Evolutionary conservation across 139 green algal genomes (phyloP), one percentile per base, ranked within the genome.

Genomic region (Chlamydomonas schloesseri): DNA sequence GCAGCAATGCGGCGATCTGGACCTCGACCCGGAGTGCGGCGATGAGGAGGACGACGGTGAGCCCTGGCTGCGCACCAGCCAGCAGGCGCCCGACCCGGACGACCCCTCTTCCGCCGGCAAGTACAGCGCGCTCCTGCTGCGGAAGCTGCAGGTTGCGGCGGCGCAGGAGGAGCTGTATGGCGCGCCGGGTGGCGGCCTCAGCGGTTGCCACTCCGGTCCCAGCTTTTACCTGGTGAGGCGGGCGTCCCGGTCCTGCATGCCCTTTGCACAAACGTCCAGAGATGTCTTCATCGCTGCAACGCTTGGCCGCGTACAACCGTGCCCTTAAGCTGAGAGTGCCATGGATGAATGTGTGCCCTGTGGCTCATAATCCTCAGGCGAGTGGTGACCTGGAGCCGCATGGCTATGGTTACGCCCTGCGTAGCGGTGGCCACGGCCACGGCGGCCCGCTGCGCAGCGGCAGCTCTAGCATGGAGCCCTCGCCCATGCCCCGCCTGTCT

Each of bases 1-100:
- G 11, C n/a, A n/a, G n/a, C n/a, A 18, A 1, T 15, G 28, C 47
- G 18, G 36, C 5, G 78, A 68, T 47, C 24, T 73, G 2, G 10
- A 26, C 3, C n/a, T 0, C 4, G 64, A 67, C 28, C 17, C 34
- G 46, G 42, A 74, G 28, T 17, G 34, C 6, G 62, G 26, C 46
- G 29, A 64, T 21, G 80, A 65, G 15, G 53, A 34, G 11, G 80
- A 70, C 20, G 80, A 86, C 11, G 50, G 31, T 15, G 31, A 33
- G 33, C 36, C 33, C 20, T 87, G 81, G 81, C 81, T 87, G 69
- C 68, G 81, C 50, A 87, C 81, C 50, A 87, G 81, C 81, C 69
- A 87, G 69, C 69, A 79, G 36, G 69, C 36, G 34, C 81, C 69
- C 17, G 69, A 79, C 68, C 81, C 55, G 0, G 81, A 79, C 69